Evolutionary conservation across 2,329 filamentous ascomycete genomes (phyloP), one percentile per base, ranked within the genome.

Genomic region (Scedosporium minutisporum): DNA sequence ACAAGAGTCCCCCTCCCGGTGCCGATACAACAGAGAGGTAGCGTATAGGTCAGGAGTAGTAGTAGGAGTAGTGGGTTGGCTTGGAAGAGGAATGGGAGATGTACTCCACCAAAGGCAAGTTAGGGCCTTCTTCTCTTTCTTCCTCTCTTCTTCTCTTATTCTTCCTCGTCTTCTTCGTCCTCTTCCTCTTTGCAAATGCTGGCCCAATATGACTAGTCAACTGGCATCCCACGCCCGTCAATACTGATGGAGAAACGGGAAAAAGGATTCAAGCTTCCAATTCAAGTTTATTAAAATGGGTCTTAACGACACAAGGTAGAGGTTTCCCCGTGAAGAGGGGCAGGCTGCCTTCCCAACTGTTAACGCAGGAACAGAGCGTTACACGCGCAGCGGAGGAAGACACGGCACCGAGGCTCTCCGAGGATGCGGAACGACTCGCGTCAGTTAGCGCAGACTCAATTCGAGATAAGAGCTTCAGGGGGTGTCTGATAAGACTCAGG

Each of bases 331-430:
- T 58, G n/a, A 61, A 42, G 60, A 51, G 46, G 57, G 9, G 57
- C 6, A 51, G 29, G 9, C 55, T 48, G n/a, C 25, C 48, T 61
- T 33, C n/a, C 60, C n/a, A 61, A 16, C 23, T 59, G 44, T 51
- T 27, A 41, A 38, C 29, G 60, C 60, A 61, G 46, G 44, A 25
- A 55, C 60, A 38, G 23, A 18, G n/a, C 27, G 44, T 41, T 23
- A 29, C 46, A 25, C 27, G 29, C 27, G 48, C 18, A 16, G n/a
- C 12, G 29, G 18, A 53, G 46, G 21, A 57, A 61, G 60, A 57
- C 46, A 55, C 60, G 60, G 60, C 60, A 61, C 60, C 60, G 48
- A 61, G 29, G 60, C 60, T 55, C 60, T 61, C 60, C 29, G 27
- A 21, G n/a, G 18, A 5, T 51, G 29, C 46, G 33, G 51, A 41